A percentile compares a stretch with the other conserved stretches of the same genome.
Conservation (phyloP, 2,329 filamentous ascomycete species). For the Aspergillus sp. region DNA sequence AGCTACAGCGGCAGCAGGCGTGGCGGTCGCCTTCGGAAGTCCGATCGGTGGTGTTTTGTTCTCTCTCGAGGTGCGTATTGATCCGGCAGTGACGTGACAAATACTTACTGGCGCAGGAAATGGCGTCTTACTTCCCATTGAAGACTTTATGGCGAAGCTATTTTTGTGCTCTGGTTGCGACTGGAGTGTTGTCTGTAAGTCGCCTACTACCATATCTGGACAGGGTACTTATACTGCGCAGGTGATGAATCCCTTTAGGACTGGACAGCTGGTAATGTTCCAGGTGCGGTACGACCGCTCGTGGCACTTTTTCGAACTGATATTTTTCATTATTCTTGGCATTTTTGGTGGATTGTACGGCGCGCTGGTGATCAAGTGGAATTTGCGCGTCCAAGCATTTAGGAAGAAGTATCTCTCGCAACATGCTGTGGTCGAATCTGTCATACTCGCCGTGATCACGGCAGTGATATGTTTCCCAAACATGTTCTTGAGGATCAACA, state of each 20-base stretch:
- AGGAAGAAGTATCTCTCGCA: conserved; percentile 87
- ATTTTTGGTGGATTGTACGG: conserved; percentile 94
- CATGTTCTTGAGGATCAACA: conserved; percentile 91
- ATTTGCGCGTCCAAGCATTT: conserved; percentile 86
- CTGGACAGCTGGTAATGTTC: conserved; percentile 98
- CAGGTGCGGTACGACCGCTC: conserved; percentile 93
- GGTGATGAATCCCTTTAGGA: conserved; percentile 97
- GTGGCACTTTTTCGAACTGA: conserved; percentile 96
- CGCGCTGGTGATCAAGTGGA: conserved; percentile 98
- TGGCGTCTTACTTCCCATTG: conserved; percentile 93
- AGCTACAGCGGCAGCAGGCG: conserved; percentile 90
- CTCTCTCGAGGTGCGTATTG: conserved; percentile 71
- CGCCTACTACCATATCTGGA: not conserved
- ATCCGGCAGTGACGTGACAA: not conserved
- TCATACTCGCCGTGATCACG: conserved; percentile 78
- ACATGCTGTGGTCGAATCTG: conserved; percentile 85
- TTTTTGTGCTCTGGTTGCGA: conserved; percentile 94
- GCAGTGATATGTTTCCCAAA: conserved; percentile 97
- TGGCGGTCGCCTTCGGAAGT: conserved; percentile 95
- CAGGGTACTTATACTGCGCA: conserved; percentile 27
- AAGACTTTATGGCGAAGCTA: conserved; percentile 99
- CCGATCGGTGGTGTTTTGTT: conserved; percentile 97
- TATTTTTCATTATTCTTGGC: conserved; percentile 91
- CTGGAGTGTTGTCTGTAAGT: conserved; percentile 77
- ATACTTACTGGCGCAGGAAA: conserved; percentile 62